phyloP scores from a whole-genome alignment of 176 grass and related monocot species.

The Chloris gayana region DNA sequence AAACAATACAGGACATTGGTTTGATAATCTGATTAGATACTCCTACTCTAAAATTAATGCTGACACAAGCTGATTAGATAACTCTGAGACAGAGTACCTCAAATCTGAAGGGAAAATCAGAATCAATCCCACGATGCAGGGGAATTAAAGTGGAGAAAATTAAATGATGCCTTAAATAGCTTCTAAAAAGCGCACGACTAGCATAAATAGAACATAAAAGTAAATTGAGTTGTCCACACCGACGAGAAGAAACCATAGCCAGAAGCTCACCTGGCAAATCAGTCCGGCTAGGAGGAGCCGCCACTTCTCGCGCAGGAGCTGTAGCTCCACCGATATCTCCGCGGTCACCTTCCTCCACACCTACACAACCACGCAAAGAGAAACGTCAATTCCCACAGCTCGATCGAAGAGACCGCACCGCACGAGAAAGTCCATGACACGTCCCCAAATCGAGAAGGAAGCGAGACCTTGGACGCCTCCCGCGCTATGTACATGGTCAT shows the following conservation, averaged over 20 bases:
- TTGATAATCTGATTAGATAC: neutral
- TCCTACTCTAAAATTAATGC: neutral
- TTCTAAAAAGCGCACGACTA: neutral
- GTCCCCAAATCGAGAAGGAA: slow-evolving; percentile 6
- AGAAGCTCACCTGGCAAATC: slow-evolving; percentile 72
- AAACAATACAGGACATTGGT: neutral
- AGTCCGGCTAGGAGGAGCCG: slow-evolving; percentile 69
- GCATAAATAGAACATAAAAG: slow-evolving; percentile 12
- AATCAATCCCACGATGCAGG: neutral
- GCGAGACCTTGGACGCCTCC: slow-evolving; percentile 82
- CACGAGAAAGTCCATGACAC: neutral
- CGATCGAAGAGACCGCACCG: neutral
- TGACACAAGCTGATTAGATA: neutral
- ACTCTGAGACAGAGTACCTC: neutral
- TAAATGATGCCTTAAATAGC: slow-evolving; percentile 25
- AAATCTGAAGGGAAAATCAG: neutral
- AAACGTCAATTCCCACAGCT: neutral
- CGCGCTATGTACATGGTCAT: slow-evolving; percentile 92
- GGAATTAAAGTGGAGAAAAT: neutral
- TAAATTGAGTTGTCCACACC: slow-evolving; percentile 26
- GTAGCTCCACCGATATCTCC: slow-evolving; percentile 70
- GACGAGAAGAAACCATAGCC: neutral
- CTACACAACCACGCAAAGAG: slow-evolving; percentile 33
- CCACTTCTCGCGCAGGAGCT: slow-evolving; percentile 90
- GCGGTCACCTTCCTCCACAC: slow-evolving; percentile 76